These are phyloP conservation scores for Asterochloris sp. DNA, from an alignment of 139 green algal genomes.

Conservation along the genomic window DNA sequence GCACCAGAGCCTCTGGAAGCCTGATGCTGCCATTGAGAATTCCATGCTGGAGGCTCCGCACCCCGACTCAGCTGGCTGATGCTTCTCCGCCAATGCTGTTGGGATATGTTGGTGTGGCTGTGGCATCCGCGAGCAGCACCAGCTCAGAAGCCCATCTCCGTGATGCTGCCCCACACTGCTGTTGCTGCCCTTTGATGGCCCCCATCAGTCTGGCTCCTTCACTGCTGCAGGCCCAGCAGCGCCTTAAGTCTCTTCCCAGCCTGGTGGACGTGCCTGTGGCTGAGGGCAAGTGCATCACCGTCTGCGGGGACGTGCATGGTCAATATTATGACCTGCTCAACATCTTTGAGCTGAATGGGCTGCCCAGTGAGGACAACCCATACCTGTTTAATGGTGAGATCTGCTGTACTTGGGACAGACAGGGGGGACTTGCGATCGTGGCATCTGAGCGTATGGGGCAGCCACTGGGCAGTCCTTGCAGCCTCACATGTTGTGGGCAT, in stretches of 20 bases:
- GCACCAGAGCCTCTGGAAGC: too few relatives aligned
- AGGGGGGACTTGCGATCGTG: not conserved
- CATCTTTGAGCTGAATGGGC: constrained; percentile 95
- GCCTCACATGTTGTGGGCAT: too few relatives aligned
- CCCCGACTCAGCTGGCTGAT: too few relatives aligned
- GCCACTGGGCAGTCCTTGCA: not conserved
- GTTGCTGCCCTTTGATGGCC: not conserved
- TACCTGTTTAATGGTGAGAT: constrained; percentile 97
- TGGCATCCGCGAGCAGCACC: too few relatives aligned
- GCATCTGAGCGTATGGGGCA: not conserved
- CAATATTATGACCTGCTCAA: constrained; percentile 96
- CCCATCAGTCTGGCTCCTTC: not conserved
- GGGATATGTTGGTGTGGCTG: too few relatives aligned
- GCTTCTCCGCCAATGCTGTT: too few relatives aligned
- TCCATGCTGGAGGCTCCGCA: too few relatives aligned
- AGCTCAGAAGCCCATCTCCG: too few relatives aligned
- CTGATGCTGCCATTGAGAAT: too few relatives aligned
- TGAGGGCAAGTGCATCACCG: constrained; percentile 64
- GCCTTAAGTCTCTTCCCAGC: constrained; percentile 54
- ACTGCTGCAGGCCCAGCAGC: constrained; percentile 30
- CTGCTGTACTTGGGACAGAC: not conserved
- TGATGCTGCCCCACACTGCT: too few relatives aligned
- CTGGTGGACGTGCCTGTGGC: constrained; percentile 77
- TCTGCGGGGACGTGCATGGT: constrained; percentile 88
- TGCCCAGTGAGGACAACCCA: constrained; percentile 80